Evolutionary conservation across 2,329 filamentous ascomycete species (phyloP).

Genomic region (Cordyceps fumosorosea): DNA sequence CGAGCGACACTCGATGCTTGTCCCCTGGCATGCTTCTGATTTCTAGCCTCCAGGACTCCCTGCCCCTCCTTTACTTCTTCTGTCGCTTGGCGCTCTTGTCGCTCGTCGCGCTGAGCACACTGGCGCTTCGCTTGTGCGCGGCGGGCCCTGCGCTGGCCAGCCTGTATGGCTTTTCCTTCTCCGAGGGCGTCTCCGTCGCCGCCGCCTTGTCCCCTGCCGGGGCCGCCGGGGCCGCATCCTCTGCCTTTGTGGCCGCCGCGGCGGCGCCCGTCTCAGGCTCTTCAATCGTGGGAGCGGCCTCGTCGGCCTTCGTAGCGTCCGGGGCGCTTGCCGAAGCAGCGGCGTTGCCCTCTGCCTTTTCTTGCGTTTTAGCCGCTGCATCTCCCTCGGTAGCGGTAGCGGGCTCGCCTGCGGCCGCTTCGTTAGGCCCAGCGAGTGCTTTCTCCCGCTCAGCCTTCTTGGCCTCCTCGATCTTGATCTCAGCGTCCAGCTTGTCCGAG

Average conservation of each 20-base stretch:
- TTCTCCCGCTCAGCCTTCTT: constrained; percentile 50
- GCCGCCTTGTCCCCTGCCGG: constrained; percentile 17
- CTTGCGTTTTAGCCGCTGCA: constrained; percentile 19
- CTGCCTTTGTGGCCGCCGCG: not conserved
- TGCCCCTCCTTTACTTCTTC: constrained; percentile 38
- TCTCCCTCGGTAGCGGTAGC: not conserved
- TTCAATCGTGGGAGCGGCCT: constrained; percentile 16
- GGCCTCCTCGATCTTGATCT: constrained; percentile 55
- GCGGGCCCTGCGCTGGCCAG: constrained; percentile 34
- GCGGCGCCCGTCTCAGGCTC: constrained; percentile 7
- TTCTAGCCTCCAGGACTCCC: not conserved
- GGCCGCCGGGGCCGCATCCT: constrained; percentile 11
- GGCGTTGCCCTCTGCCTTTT: not conserved
- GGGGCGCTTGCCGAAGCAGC: not conserved
- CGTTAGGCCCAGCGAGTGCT: constrained; percentile 18
- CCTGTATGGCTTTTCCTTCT: constrained; percentile 23
- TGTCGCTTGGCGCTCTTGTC: constrained; percentile 55
- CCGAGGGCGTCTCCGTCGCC: constrained; percentile 6
- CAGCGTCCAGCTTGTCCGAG: constrained; percentile 67
- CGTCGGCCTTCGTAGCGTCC: not conserved
- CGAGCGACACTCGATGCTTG: not conserved
- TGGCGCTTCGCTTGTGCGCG: constrained; percentile 72
- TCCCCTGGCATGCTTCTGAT: not conserved
- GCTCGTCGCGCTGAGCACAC: constrained; percentile 65
- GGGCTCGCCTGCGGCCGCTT: constrained; percentile 13